phyloP scores from a whole-genome alignment of 352 stramenopile species.

The Globisporangium perplexum region DNA sequence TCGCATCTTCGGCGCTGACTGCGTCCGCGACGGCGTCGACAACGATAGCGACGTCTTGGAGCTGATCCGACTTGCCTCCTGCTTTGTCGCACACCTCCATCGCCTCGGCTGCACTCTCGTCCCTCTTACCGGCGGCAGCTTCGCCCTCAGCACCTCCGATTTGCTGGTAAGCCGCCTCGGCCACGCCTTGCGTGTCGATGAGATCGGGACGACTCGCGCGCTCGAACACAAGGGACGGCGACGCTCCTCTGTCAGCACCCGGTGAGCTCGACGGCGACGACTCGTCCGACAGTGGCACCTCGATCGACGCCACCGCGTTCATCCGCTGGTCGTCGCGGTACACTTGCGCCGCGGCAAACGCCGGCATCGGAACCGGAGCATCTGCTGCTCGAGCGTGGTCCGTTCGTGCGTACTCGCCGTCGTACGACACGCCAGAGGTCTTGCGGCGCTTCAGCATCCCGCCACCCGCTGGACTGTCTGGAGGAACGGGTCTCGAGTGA shows the following conservation, averaged over 20 bases:
- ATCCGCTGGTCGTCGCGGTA: not conserved
- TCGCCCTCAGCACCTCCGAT: not conserved
- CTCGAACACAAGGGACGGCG: not conserved
- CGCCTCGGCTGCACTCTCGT: not conserved
- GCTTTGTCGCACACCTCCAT: not conserved
- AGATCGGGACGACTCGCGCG: not conserved
- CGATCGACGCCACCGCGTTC: not conserved
- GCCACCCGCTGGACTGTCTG: not conserved
- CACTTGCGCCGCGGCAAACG: not conserved
- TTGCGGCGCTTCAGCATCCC: conserved; percentile 8
- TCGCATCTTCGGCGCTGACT: not conserved
- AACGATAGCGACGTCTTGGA: not conserved
- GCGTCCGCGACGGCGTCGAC: not conserved
- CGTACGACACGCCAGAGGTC: conserved; percentile 1
- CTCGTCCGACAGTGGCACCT: conserved; percentile 1
- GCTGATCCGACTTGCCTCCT: not conserved
- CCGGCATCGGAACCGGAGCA: not conserved
- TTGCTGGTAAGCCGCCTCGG: not conserved
- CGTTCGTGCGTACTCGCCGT: not conserved
- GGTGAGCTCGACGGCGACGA: not conserved
- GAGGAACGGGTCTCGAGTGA: not conserved
- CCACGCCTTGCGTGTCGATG: not conserved
- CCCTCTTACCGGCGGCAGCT: not conserved
- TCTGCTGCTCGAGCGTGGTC: not conserved
- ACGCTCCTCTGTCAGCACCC: not conserved